These are phyloP conservation scores for Pythium guiyangense DNA, from an alignment of 352 stramenopile species.

Conservation along the genomic window DNA sequence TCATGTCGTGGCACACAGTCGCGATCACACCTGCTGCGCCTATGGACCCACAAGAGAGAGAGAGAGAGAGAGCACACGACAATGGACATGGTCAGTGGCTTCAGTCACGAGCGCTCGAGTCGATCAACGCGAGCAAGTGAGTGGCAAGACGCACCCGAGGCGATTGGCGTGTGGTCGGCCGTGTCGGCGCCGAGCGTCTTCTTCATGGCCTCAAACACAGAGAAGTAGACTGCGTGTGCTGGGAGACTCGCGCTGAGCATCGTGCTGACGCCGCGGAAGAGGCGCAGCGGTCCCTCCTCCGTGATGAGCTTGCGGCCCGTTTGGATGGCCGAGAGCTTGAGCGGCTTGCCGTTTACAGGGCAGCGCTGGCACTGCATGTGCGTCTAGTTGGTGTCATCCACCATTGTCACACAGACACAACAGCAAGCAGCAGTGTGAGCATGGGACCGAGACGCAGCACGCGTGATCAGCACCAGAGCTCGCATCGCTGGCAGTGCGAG, in stretches of 20 bases:
- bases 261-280: slow-evolving; percentile 96
- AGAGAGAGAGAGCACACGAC: not conserved
- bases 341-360: slow-evolving; percentile 52
- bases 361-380: slow-evolving; percentile 93
- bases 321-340: slow-evolving; percentile 54
- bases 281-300: slow-evolving; percentile 66
- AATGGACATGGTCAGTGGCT: not conserved
- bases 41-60: no score
- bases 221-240: slow-evolving; percentile 94
- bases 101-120: no score
- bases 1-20: slow-evolving; percentile 95
- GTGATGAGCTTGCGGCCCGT: slow-evolving; percentile 58
- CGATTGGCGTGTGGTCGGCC: slow-evolving; percentile 61
- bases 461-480: no score
- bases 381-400: slow-evolving; percentile 72
- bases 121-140: no score
- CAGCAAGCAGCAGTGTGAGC: not conserved
- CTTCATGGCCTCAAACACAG: slow-evolving; percentile 90
- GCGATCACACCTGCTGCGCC: slow-evolving; percentile 90
- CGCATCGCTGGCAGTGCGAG: not conserved
- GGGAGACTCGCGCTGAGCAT: slow-evolving; percentile 98
- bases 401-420: not conserved
- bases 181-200: slow-evolving; percentile 70
- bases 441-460: not conserved
- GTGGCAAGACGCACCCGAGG: slow-evolving; percentile 30